Base-by-base conservation (phyloP, 1,284 basidiomycete genomes). In the Porodaedalea pini region DNA sequence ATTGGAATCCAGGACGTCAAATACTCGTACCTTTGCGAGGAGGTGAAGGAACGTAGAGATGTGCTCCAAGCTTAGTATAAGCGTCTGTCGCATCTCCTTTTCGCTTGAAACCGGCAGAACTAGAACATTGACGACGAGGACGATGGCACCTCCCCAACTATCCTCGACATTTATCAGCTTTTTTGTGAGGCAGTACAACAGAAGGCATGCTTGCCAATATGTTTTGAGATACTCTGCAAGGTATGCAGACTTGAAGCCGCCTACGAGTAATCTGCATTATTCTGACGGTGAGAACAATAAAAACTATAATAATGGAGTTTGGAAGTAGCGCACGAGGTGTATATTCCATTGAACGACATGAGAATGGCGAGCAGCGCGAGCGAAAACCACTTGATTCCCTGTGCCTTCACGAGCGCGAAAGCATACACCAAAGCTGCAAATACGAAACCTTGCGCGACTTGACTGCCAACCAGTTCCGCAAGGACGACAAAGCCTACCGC, bases 371-470 rank as follows among this genome's bases (percentile, higher is more conserved):
- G 58, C 8, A 72, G 59, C 8, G 67, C 60, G 40, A 70, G 65
- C 0, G 63, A 62, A 36, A 71, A 67, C 56, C 63, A 71, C 48
- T 63, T 66, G 23, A 64, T 54, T 17, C 66, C 65, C 25, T 56
- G 56, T 0, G 66, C 61, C 59, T 68, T 69, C 25, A 68, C 56
- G 4, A 68, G 40, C 15, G 65, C 66, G 25, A 68, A 48, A 13
- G 62, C n/a, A 49, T 71, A 71, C 19, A 71, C 60, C 44, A 70
- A 61, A 27, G 68, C 41, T 3, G 67, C 66, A 31, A 71, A 71
- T 5, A 70, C 63, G 43, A 72, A 64, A 7, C 67, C 72, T 57
- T 73, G 72, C 1, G 69, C 70, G 19, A 72, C 68, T 15, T 64
- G 65, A 31, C 63, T 63, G 50, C 60, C 53, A 7, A 56, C 58